phyloP scores from a whole-genome alignment of 495 filamentous ascomycete species.

The Xylaria sp. region DNA sequence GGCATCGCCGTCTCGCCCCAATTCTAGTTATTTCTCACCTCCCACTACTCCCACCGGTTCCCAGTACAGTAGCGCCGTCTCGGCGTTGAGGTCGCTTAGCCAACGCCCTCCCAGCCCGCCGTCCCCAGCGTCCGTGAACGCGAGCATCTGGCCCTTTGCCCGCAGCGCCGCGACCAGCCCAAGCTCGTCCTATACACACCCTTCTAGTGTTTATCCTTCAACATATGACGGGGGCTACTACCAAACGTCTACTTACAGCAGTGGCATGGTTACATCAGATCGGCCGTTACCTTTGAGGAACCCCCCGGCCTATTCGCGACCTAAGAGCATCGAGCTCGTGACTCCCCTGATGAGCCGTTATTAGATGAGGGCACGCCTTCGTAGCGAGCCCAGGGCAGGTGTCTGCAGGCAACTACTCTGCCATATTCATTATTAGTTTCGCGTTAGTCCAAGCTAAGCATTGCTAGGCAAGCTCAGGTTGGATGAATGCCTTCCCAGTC shows the following conservation, averaged over 20 bases:
- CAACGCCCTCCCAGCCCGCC: conserved; percentile 56
- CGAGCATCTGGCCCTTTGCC: conserved; percentile 53
- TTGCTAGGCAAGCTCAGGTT: conserved; percentile 3
- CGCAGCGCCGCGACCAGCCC: conserved; percentile 55
- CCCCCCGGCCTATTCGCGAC: conserved; percentile 53
- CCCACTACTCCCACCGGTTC: conserved; percentile 49
- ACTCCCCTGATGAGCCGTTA: conserved; percentile 57
- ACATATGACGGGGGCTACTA: conserved; percentile 56
- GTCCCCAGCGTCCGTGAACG: conserved; percentile 45
- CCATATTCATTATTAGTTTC: not conserved
- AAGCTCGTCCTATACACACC: conserved; percentile 52
- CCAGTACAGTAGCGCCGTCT: conserved; percentile 49
- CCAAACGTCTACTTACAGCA: conserved; percentile 38
- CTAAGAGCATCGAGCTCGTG: conserved; percentile 60
- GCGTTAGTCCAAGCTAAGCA: not conserved
- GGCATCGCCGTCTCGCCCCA: conserved; percentile 57
- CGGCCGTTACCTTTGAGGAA: conserved; percentile 53
- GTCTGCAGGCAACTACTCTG: not conserved
- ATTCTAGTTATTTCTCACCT: conserved; percentile 48
- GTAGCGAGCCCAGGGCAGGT: not conserved
- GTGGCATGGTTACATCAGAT: conserved; percentile 39
- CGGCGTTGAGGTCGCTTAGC: conserved; percentile 53
- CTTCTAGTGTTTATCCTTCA: conserved; percentile 48
- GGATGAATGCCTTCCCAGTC: conserved; percentile 17
- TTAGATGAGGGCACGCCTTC: conserved; percentile 19